Evolutionary conservation across 495 filamentous ascomycete genomes (phyloP).

Genomic region (Penicillium canariense): DNA sequence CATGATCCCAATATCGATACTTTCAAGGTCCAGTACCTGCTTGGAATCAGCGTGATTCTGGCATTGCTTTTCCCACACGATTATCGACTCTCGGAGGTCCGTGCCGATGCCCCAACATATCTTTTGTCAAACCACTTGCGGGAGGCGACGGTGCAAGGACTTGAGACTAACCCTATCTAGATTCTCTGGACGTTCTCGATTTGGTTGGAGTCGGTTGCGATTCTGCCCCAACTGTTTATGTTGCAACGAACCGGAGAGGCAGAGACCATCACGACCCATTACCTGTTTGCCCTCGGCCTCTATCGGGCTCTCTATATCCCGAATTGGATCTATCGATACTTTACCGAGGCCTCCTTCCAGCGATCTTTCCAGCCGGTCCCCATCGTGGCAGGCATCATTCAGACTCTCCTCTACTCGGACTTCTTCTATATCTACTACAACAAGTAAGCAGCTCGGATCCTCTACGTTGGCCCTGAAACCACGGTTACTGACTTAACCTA

Average conservation of each 20-base stretch:
- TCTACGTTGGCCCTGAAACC: neutral
- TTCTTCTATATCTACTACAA: constrained; percentile 99
- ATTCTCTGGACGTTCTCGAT: constrained; percentile 97
- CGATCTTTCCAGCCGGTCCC: constrained; percentile 74
- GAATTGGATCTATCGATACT: constrained; percentile 93
- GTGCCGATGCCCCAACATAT: constrained; percentile 4
- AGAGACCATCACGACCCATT: constrained; percentile 97
- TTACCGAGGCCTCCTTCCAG: constrained; percentile 53
- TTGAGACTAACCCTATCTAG: constrained; percentile 38
- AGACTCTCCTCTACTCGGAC: constrained; percentile 94
- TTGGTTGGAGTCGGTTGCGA: constrained; percentile 95
- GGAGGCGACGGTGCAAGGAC: neutral
- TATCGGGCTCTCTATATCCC: constrained; percentile 96
- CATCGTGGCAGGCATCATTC: constrained; percentile 80
- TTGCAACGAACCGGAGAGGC: constrained; percentile 95
- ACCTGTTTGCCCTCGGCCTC: constrained; percentile 89
- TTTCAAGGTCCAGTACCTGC: constrained; percentile 90
- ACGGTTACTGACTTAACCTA: constrained; percentile 21
- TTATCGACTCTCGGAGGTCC: constrained; percentile 65
- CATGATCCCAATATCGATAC: constrained; percentile 95
- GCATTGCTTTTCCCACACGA: constrained; percentile 80
- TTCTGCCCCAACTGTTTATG: constrained; percentile 97
- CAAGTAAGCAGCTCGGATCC: constrained; percentile 54
- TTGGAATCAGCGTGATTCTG: constrained; percentile 73
- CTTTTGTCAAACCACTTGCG: neutral